These are phyloP conservation scores for Tuber calosporum DNA, from an alignment of 495 filamentous ascomycete species.

Conservation along the genomic window DNA sequence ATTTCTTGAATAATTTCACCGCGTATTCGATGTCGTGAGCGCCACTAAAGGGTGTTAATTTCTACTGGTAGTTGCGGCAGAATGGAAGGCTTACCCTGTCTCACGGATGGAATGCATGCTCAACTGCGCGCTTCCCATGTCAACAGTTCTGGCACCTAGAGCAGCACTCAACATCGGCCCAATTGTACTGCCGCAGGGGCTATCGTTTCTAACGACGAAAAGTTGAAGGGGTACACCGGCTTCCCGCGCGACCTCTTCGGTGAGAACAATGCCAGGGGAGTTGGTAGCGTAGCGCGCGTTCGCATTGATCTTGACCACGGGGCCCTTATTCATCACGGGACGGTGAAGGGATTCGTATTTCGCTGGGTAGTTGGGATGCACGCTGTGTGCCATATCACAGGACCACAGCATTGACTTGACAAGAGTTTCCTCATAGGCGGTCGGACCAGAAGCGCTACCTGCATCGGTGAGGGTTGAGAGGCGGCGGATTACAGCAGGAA, in stretches of 20 bases:
- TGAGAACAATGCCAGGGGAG: slow-evolving; percentile 83
- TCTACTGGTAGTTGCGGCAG: background rate
- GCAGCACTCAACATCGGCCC: slow-evolving; percentile 86
- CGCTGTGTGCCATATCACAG: slow-evolving; percentile 92
- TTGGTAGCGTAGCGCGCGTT: slow-evolving; percentile 95
- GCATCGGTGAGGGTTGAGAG: slow-evolving; percentile 68
- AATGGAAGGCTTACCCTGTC: slow-evolving; percentile 50
- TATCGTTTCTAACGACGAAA: slow-evolving; percentile 95
- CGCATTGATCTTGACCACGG: slow-evolving; percentile 95
- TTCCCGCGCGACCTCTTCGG: slow-evolving; percentile 76
- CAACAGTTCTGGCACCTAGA: slow-evolving; percentile 77
- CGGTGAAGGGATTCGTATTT: slow-evolving; percentile 90
- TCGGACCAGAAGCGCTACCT: slow-evolving; percentile 51
- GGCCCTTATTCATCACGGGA: slow-evolving; percentile 91
- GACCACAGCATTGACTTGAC: slow-evolving; percentile 89
- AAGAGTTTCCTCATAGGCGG: slow-evolving; percentile 89
- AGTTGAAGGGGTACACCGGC: slow-evolving; percentile 77
- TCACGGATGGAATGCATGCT: slow-evolving; percentile 97
- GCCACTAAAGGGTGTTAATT: slow-evolving; percentile 34
- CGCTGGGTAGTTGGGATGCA: slow-evolving; percentile 84
- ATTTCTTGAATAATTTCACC: slow-evolving; percentile 77
- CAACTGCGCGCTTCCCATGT: slow-evolving; percentile 91
- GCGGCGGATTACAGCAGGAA: slow-evolving; percentile 80
- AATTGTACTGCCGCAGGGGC: slow-evolving; percentile 88
- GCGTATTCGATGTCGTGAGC: slow-evolving; percentile 75